Evolutionary conservation across 176 grass and related monocot genomes (phyloP).

Genomic region (Areca catechu): DNA sequence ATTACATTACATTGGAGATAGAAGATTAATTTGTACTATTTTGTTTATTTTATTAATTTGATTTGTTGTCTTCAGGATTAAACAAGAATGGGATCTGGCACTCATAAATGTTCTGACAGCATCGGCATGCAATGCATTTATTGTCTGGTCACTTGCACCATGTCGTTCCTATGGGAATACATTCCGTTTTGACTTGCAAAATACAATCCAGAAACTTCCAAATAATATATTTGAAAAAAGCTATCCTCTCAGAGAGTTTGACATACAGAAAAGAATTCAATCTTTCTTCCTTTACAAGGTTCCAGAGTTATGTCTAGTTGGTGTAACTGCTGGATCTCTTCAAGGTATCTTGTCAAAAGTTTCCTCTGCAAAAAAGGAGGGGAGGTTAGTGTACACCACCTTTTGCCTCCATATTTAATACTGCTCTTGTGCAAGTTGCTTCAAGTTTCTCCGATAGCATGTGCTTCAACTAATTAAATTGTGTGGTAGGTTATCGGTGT

Average conservation of each 20-base stretch:
- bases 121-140: conserved; percentile 75
- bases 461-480: conserved; percentile 2
- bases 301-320: conserved; percentile 78
- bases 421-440: conserved; percentile 1
- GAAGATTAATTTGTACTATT: conserved; percentile 21
- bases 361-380: conserved; percentile 54
- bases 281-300: conserved; percentile 74
- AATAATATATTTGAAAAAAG: conserved; percentile 96
- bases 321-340: conserved; percentile 56
- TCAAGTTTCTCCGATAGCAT: neutral
- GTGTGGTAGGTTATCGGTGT: conserved; percentile 60
- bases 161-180: conserved; percentile 96
- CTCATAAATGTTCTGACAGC: conserved; percentile 74
- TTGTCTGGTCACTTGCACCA: conserved; percentile 82
- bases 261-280: conserved; percentile 63
- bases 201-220: conserved; percentile 95
- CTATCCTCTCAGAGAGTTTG: conserved; percentile 95
- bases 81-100: conserved; percentile 86
- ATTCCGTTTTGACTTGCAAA: conserved; percentile 77
- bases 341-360: conserved; percentile 65
- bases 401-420: conserved; percentile 4
- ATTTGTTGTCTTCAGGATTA: conserved; percentile 44
- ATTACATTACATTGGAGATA: conserved; percentile 7
- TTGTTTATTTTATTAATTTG: neutral
- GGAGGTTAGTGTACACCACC: conserved; percentile 31